Evolutionary conservation across 2,329 filamentous ascomycete genomes (phyloP).

Genomic region (Aulographum hederae): DNA sequence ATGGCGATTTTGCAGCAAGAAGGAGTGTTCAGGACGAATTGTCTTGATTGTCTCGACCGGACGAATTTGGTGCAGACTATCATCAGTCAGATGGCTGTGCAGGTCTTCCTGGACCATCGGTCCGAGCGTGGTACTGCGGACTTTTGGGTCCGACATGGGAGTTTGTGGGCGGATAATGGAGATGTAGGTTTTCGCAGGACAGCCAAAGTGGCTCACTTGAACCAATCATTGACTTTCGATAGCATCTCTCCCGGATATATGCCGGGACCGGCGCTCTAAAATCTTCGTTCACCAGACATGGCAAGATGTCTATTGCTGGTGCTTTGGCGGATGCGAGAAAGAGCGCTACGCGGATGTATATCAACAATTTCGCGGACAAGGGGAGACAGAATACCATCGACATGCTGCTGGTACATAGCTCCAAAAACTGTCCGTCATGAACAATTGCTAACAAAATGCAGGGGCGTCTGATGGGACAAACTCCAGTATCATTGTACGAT

Average conservation of each 20-base stretch:
- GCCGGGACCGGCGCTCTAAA: constrained; percentile 92
- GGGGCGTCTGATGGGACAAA: constrained; percentile 67
- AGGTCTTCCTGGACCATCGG: constrained; percentile 62
- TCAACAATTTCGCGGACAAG: constrained; percentile 95
- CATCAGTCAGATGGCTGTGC: constrained; percentile 82
- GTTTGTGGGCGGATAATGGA: constrained; percentile 92
- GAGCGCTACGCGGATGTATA: constrained; percentile 81
- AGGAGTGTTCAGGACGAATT: constrained; percentile 92
- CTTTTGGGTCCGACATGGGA: constrained; percentile 84
- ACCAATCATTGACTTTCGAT: no score
- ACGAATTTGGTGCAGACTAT: constrained; percentile 95
- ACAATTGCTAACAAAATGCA: constrained; percentile 2
- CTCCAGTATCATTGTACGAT: constrained; percentile 72
- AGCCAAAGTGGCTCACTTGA: no score
- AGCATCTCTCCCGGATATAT: constrained; percentile 84
- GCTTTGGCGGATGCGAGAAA: constrained; percentile 91
- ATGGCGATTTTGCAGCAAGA: constrained; percentile 75
- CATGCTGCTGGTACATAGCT: constrained; percentile 62
- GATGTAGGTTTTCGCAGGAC: no score
- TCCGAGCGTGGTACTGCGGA: constrained; percentile 53
- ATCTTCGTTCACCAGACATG: constrained; percentile 81
- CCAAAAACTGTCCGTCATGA: not conserved
- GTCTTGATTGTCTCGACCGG: constrained; percentile 84
- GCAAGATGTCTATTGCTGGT: constrained; percentile 89
- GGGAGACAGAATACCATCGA: constrained; percentile 88